phyloP scores from a whole-genome alignment of 257 asterid species.

The Ilex asprella region DNA sequence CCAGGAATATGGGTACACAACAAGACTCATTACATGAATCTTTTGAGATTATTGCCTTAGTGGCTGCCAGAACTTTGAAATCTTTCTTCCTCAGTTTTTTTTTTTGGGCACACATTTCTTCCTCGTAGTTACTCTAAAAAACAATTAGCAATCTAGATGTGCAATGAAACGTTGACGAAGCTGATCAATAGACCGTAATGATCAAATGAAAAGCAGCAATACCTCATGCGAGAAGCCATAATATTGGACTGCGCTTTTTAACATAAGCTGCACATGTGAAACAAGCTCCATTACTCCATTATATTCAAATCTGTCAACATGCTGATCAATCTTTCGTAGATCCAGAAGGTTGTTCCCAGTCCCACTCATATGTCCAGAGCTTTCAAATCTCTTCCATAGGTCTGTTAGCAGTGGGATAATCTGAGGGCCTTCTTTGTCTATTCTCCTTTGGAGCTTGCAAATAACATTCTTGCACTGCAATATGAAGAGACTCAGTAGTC shows the following conservation, averaged over 20 bases:
- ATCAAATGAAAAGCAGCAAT: constrained; percentile 4
- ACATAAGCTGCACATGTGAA: constrained; percentile 83
- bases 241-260: constrained; percentile 65
- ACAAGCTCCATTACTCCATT: constrained; percentile 71
- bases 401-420: constrained; percentile 82
- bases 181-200: no score
- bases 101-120: no score
- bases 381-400: constrained; percentile 82
- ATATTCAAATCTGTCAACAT: constrained; percentile 65
- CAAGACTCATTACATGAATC: no score
- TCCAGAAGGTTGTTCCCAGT: constrained; percentile 57
- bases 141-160: no score
- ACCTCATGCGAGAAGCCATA: constrained; percentile 77
- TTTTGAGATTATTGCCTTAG: no score
- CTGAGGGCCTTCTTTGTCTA: constrained; percentile 77
- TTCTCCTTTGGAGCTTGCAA: constrained; percentile 80
- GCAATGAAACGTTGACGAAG: no score
- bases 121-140: no score
- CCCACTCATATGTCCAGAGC: constrained; percentile 41
- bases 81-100: no score
- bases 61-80: no score
- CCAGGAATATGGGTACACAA: no score
- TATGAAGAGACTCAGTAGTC: background rate
- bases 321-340: constrained; percentile 55
- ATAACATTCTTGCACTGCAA: constrained; percentile 88